Base-by-base conservation (phyloP, 106 monocot genomes). In the Agapanthus africanus region DNA sequence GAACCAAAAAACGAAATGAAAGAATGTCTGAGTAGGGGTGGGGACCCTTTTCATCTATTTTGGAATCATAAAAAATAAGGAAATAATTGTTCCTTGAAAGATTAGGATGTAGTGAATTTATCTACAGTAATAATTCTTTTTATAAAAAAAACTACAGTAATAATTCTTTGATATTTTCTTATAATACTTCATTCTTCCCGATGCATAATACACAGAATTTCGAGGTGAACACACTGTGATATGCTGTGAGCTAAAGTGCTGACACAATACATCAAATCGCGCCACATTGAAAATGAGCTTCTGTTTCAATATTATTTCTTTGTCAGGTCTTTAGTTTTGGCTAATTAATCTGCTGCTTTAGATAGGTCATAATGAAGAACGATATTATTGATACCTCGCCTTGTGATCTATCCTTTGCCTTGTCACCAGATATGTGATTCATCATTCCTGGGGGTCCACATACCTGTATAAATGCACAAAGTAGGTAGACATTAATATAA, bases 401-500 rank as follows among this genome's bases (percentile, higher is more conserved):
- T 84, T 97, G 95, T 38, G 91, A 77, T 73, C 84, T 73, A 60
- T 91, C 88, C 66, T 85, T 79, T 64, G 91, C 95, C 49, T 91
- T 97, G 65, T 84, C 86, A 46, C 95, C 95, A 50, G 91, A 97
- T 75, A 91, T 79, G 63, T 97, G 95, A 30, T 89, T 73, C 95
- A 97, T 91, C 91, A 97, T 78, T 37, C 95, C 95, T 25, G 91
- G 95, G 11, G 91, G 91, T 19, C 95, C 95, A 77, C 95, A 97
- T 2, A 95, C 95, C 95, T 95, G 81, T 59, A 67, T 0, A 5
- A 31, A 32, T 18, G 37, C 16, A 35, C 11, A 46, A 62, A 50
- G n/a, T 36, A n/a, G 19, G n/a, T n/a, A 61, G 9, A 61, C 10
- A 61, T 36, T 61, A 61, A 61, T 36, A 61, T 36, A 35, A 61